phyloP scores from a whole-genome alignment of 2,329 filamentous ascomycete species.

The Cladophialophora bantiana region DNA sequence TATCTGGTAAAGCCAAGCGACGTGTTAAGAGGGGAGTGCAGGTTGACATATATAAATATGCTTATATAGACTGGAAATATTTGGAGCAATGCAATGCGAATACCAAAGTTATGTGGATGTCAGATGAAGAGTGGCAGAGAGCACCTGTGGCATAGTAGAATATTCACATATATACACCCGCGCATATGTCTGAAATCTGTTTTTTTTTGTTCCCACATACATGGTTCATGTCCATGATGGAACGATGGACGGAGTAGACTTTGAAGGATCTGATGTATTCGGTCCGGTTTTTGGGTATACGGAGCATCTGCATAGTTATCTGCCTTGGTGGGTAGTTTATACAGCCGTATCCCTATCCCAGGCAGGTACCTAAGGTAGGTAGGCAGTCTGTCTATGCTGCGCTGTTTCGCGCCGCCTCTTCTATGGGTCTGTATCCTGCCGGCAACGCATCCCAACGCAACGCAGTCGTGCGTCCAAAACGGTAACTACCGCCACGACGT shows the following conservation, averaged over 20 bases:
- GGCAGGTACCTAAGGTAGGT: too few species aligned
- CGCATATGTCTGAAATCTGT: not conserved
- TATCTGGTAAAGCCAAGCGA: conserved; percentile 25
- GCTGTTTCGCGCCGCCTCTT: too few species aligned
- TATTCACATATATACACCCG: not conserved
- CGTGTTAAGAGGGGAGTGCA: not conserved
- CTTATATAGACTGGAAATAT: not conserved
- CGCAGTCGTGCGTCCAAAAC: too few species aligned
- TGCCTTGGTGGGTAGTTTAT: too few species aligned
- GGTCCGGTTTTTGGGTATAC: too few species aligned
- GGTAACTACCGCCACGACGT: too few species aligned
- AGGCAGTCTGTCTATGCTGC: too few species aligned
- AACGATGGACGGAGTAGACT: not conserved
- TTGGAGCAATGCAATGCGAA: not conserved
- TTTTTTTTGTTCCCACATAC: not conserved
- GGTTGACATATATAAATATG: not conserved
- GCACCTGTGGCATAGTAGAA: not conserved
- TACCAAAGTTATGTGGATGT: not conserved
- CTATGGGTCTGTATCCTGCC: too few species aligned
- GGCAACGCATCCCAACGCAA: too few species aligned
- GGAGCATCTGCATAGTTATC: too few species aligned
- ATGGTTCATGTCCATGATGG: not conserved
- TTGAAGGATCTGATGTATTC: not conserved
- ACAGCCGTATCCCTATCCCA: too few species aligned
- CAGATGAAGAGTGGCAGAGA: not conserved